phyloP scores from a whole-genome alignment of 495 filamentous ascomycete species.

The Aspergillus avenaceus region DNA sequence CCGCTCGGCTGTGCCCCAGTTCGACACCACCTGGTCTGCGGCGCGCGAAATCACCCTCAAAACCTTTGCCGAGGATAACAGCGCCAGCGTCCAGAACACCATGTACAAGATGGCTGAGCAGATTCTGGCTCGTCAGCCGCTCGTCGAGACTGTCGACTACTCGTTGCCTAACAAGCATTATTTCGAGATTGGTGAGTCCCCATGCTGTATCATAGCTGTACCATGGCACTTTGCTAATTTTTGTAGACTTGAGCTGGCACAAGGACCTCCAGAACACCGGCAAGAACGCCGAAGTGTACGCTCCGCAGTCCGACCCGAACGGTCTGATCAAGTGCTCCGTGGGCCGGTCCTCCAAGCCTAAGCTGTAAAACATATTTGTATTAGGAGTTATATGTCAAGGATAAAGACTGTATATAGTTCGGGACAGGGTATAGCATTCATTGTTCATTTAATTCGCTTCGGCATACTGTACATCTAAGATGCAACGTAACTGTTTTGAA shows the following conservation, averaged over 20 bases:
- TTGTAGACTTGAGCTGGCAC: slow-evolving; percentile 87
- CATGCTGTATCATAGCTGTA: slow-evolving; percentile 11
- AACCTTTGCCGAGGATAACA: slow-evolving; percentile 88
- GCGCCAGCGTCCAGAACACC: slow-evolving; percentile 89
- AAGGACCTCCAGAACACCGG: slow-evolving; percentile 96
- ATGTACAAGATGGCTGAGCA: slow-evolving; percentile 98
- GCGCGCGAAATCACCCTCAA: slow-evolving; percentile 80
- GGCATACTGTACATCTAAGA: slow-evolving; percentile 1
- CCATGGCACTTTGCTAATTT: too few species aligned
- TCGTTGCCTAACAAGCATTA: slow-evolving; percentile 96
- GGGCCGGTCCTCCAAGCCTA: slow-evolving; percentile 51
- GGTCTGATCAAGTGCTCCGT: slow-evolving; percentile 96
- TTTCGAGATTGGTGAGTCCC: slow-evolving; percentile 80
- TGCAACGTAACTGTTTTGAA: background rate
- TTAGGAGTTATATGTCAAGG: slow-evolving; percentile 18
- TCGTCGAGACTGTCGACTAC: slow-evolving; percentile 73
- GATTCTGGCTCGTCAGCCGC: slow-evolving; percentile 72
- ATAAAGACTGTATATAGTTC: slow-evolving; percentile 18
- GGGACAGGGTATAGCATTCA: slow-evolving; percentile 17
- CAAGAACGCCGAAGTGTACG: slow-evolving; percentile 93
- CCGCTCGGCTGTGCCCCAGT: slow-evolving; percentile 55
- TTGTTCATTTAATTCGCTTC: background rate
- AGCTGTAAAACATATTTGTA: slow-evolving; percentile 27
- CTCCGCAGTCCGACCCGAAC: slow-evolving; percentile 87
- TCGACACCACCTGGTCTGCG: slow-evolving; percentile 71